These are phyloP conservation scores for Ceratobasidium sp. DNA, from an alignment of 1,284 basidiomycete species.

Conservation along the genomic window DNA sequence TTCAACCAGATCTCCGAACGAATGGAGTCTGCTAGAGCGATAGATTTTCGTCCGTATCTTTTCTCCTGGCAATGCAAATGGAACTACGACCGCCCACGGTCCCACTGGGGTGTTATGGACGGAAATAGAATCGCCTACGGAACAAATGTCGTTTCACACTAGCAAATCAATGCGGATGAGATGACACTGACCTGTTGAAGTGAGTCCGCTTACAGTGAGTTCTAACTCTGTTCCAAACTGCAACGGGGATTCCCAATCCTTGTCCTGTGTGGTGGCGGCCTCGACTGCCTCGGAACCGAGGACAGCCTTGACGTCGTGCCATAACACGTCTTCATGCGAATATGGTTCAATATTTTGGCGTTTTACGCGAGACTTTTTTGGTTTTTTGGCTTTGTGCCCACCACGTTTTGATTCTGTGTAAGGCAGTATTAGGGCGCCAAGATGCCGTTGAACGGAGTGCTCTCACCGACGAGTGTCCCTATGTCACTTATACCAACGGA, in stretches of 20 bases:
- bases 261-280: conserved; percentile 56
- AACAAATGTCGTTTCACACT: conserved; percentile 7
- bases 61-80: conserved; percentile 84
- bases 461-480: conserved; percentile 12
- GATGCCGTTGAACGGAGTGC: neutral
- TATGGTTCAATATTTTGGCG: conserved; percentile 62
- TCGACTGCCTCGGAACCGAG: conserved; percentile 68
- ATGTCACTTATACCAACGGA: neutral
- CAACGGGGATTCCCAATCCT: conserved; percentile 66
- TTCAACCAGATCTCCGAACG: conserved; percentile 75
- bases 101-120: conserved; percentile 57
- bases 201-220: conserved; percentile 65
- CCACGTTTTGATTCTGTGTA: conserved; percentile 1
- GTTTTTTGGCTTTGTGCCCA: conserved; percentile 20
- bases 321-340: conserved; percentile 75
- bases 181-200: conserved; percentile 64
- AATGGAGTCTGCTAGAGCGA: conserved; percentile 68
- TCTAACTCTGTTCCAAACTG: conserved; percentile 66
- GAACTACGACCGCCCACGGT: conserved; percentile 80
- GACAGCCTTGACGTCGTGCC: conserved; percentile 69
- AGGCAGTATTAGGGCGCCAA: neutral
- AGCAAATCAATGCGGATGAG: neutral
- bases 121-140: conserved; percentile 72
- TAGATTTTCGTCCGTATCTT: conserved; percentile 73
- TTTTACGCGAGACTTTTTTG: conserved; percentile 45